Conservation (phyloP, 1,139 yeast species). For the Geotrichum restrictum region DNA sequence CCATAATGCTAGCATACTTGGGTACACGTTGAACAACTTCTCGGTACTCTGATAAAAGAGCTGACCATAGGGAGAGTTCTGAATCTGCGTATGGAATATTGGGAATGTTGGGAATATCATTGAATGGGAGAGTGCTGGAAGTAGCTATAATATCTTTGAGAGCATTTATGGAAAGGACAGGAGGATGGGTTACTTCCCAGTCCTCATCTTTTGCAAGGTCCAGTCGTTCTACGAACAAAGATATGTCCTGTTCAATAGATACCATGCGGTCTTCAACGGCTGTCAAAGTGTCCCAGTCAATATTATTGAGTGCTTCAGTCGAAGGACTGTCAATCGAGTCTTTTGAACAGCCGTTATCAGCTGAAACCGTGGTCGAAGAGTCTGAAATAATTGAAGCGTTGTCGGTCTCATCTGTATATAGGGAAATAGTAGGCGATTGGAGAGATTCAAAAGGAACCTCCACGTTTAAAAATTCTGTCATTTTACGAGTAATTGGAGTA, state of each 20-base stretch:
- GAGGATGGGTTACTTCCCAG: constrained; percentile 17
- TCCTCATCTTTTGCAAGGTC: constrained; percentile 17
- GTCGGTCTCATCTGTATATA: constrained; percentile 16
- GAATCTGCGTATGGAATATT: constrained; percentile 25
- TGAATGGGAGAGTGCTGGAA: constrained; percentile 23
- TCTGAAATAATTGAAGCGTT: constrained; percentile 14
- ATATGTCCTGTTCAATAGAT: constrained; percentile 9
- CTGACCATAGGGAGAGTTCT: constrained; percentile 40
- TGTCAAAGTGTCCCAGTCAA: constrained; percentile 19
- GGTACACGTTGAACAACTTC: constrained; percentile 36
- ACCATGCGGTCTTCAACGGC: constrained; percentile 19
- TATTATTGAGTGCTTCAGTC: neutral
- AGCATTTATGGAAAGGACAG: constrained; percentile 3
- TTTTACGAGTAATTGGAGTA: neutral
- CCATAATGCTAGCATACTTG: constrained; percentile 33
- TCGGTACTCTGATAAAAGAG: constrained; percentile 38
- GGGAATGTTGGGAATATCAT: constrained; percentile 31
- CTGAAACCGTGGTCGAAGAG: constrained; percentile 4
- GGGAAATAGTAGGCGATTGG: constrained; percentile 8
- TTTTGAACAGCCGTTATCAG: constrained; percentile 6
- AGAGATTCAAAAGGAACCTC: neutral
- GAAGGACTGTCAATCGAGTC: neutral
- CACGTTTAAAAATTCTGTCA: constrained; percentile 1
- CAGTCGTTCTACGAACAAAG: constrained; percentile 17
- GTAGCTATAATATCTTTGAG: constrained; percentile 16